A percentile compares a stretch with the other conserved stretches of the same genome.
Evolutionary conservation across 768 basidiomycete genomes (phyloP).

Genomic region (Sistotremastrum suecicum): DNA sequence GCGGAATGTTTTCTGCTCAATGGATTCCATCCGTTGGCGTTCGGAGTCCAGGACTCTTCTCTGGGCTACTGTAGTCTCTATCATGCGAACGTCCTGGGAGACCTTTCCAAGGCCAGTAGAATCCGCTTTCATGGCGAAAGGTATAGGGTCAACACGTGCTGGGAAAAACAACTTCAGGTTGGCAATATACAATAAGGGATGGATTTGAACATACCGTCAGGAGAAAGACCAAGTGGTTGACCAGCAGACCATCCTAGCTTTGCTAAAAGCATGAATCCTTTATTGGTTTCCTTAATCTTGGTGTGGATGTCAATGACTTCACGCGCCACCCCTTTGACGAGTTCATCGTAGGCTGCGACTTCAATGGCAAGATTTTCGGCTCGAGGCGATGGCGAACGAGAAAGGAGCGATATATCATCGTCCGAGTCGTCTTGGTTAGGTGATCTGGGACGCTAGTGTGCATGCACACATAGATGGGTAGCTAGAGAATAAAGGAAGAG

Average conservation of each 20-base stretch:
- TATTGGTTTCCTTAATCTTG: constrained; percentile 64
- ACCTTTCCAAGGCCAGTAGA: constrained; percentile 68
- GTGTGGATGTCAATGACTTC: constrained; percentile 75
- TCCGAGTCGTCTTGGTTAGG: constrained; percentile 33
- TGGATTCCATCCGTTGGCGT: constrained; percentile 65
- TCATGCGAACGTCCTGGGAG: constrained; percentile 69
- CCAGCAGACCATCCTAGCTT: constrained; percentile 80
- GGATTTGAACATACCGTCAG: constrained; percentile 39
- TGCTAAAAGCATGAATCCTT: constrained; percentile 65
- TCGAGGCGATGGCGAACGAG: constrained; percentile 62
- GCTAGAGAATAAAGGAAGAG: constrained; percentile 43
- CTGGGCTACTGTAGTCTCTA: constrained; percentile 74
- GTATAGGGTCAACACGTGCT: constrained; percentile 77
- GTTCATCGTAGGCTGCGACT: constrained; percentile 55
- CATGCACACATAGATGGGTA: constrained; percentile 25
- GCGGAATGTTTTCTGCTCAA: constrained; percentile 56
- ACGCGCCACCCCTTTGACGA: constrained; percentile 31
- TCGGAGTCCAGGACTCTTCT: constrained; percentile 72
- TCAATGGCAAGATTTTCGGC: constrained; percentile 34
- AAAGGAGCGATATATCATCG: constrained; percentile 59
- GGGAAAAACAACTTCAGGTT: constrained; percentile 2
- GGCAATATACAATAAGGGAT: neutral
- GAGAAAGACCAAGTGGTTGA: constrained; percentile 59
- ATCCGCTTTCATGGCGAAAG: constrained; percentile 68
- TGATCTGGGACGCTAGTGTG: constrained; percentile 47